These are phyloP conservation scores for Babesia divergens DNA, from an alignment of 169 alveolate genomes.

Conservation along the genomic window DNA sequence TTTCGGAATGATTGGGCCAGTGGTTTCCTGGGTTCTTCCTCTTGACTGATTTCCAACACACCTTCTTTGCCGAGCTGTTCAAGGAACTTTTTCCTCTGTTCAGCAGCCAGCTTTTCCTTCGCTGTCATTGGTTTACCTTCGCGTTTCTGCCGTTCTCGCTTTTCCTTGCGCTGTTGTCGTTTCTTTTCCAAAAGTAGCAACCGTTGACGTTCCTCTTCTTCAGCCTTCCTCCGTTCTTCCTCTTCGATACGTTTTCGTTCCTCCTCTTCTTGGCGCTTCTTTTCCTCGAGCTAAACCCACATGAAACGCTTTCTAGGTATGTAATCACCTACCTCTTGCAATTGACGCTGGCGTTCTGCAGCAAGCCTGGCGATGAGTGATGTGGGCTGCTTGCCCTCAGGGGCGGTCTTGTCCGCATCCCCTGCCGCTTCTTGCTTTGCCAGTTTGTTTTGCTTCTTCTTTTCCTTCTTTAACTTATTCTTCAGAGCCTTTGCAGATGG, in stretches of 20 bases:
- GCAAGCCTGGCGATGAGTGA: slow-evolving; percentile 78
- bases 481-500: slow-evolving; percentile 57
- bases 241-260: slow-evolving; percentile 75
- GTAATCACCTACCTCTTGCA: slow-evolving; percentile 66
- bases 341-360: slow-evolving; percentile 74
- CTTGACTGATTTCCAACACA: slow-evolving; percentile 39
- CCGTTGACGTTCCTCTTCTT: slow-evolving; percentile 53
- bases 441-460: slow-evolving; percentile 61
- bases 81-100: slow-evolving; percentile 72
- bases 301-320: slow-evolving; percentile 32
- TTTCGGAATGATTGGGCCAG: slow-evolving; percentile 13
- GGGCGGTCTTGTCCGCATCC: slow-evolving; percentile 32
- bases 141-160: slow-evolving; percentile 75
- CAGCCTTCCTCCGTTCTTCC: slow-evolving; percentile 69
- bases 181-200: slow-evolving; percentile 63
- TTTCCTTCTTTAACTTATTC: slow-evolving; percentile 65
- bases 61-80: slow-evolving; percentile 73
- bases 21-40: slow-evolving; percentile 33
- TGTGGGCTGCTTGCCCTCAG: slow-evolving; percentile 39
- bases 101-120: slow-evolving; percentile 76
- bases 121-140: slow-evolving; percentile 81
- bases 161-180: slow-evolving; percentile 77
- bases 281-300: slow-evolving; percentile 71
- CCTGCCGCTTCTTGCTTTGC: slow-evolving; percentile 34
- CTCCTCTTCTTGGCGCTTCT: slow-evolving; percentile 73